These are phyloP conservation scores for Wakefieldia striispora DNA, from an alignment of 768 basidiomycete species.

Conservation along the genomic window DNA sequence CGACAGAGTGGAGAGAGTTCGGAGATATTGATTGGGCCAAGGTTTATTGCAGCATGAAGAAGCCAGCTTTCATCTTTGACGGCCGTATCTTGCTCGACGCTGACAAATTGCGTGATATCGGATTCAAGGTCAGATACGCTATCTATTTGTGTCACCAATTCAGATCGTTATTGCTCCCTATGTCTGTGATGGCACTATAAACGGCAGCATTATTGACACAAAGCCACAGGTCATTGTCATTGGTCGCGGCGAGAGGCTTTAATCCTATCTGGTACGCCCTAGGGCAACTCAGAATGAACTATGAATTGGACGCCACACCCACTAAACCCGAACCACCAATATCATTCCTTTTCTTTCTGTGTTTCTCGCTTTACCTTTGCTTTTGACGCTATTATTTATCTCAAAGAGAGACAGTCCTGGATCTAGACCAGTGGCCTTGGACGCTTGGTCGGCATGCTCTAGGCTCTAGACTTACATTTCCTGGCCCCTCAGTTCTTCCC, in stretches of 20 bases:
- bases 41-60: slow-evolving; percentile 87
- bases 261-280: slow-evolving; percentile 2
- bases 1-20: slow-evolving; percentile 99
- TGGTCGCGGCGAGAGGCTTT: slow-evolving; percentile 50
- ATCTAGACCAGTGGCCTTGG: neutral
- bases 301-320: slow-evolving; percentile 8
- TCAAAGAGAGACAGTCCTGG: slow-evolving; percentile 3
- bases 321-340: neutral
- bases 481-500: neutral
- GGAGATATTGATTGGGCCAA: slow-evolving; percentile 84
- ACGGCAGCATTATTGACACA: slow-evolving; percentile 2
- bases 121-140: slow-evolving; percentile 66
- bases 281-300: neutral
- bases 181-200: slow-evolving; percentile 8
- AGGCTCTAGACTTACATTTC: neutral
- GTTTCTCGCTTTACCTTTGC: neutral
- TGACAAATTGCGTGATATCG: slow-evolving; percentile 75
- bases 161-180: neutral
- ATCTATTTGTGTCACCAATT: neutral
- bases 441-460: neutral
- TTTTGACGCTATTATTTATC: slow-evolving; percentile 9
- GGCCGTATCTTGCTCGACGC: slow-evolving; percentile 86
- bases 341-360: neutral
- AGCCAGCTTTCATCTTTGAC: slow-evolving; percentile 99
- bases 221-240: slow-evolving; percentile 52